Conservation (phyloP, 164 flowering plant species). For the Annona squamosa region DNA sequence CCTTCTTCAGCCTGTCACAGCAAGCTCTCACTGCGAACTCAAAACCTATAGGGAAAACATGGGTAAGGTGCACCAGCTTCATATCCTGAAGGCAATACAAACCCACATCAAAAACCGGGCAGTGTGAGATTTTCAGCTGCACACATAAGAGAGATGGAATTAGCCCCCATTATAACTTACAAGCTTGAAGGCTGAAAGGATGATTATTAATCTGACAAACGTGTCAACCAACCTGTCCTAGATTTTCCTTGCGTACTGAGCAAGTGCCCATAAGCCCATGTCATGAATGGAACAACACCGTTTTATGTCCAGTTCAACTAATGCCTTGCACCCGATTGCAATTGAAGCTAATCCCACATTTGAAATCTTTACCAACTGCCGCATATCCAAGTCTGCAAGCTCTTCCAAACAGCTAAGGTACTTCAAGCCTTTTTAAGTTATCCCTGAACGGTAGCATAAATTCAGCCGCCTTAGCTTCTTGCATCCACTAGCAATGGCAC, state of each 20-base stretch:
- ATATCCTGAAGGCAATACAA: constrained; percentile 59
- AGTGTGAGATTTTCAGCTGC: constrained; percentile 63
- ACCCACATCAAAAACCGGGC: constrained; percentile 43
- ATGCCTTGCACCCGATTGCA: constrained; percentile 51
- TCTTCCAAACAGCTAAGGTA: constrained; percentile 38
- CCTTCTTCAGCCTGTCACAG: constrained; percentile 50
- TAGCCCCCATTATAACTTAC: background rate
- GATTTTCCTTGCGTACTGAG: constrained; percentile 46
- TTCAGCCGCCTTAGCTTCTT: constrained; percentile 50
- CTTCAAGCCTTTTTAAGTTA: constrained; percentile 50
- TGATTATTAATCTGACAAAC: background rate
- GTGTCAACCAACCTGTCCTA: constrained; percentile 43
- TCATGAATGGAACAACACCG: constrained; percentile 48
- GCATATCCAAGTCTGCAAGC: constrained; percentile 53
- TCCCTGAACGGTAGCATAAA: constrained; percentile 47
- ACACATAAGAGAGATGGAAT: background rate
- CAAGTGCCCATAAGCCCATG: constrained; percentile 55
- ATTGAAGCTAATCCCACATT: constrained; percentile 42
- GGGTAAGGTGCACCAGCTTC: constrained; percentile 44
- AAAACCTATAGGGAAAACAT: constrained; percentile 43
- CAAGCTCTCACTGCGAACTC: constrained; percentile 56
- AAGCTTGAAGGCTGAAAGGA: no score
- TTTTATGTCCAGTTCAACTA: constrained; percentile 57
- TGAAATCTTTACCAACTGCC: constrained; percentile 39
- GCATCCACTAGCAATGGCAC: constrained; percentile 53